phyloP scores from a whole-genome alignment of 768 basidiomycete genomes.

The Phylloporus arenicola region DNA sequence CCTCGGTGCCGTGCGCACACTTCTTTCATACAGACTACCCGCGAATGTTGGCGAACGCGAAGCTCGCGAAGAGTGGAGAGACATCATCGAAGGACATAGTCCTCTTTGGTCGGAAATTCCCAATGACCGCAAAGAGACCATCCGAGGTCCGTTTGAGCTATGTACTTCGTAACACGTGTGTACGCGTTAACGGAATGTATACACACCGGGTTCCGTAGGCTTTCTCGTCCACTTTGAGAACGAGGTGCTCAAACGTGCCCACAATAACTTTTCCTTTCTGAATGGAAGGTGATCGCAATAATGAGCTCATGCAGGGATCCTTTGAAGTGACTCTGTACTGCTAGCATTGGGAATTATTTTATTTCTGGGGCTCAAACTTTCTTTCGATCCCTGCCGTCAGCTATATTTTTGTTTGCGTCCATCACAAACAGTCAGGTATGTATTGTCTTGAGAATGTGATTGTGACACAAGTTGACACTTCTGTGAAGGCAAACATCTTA shows the following conservation, averaged over 20 bases:
- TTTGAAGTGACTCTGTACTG: not conserved
- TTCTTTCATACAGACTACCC: conserved; percentile 80
- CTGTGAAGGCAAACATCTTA: conserved; percentile 63
- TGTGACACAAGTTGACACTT: conserved; percentile 10
- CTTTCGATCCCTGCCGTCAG: conserved; percentile 88
- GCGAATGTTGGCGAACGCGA: conserved; percentile 59
- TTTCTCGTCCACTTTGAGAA: conserved; percentile 92
- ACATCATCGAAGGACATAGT: conserved; percentile 86
- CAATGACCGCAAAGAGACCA: conserved; percentile 83
- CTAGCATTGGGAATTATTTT: conserved; percentile 85
- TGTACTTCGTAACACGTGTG: not conserved
- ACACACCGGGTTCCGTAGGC: conserved; percentile 40
- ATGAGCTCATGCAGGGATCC: not conserved
- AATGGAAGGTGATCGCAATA: conserved; percentile 64
- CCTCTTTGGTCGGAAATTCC: conserved; percentile 81
- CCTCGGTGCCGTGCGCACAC: conserved; percentile 64
- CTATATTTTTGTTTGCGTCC: conserved; percentile 89
- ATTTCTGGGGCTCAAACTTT: conserved; percentile 84
- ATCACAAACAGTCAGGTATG: conserved; percentile 73
- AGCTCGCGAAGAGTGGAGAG: conserved; percentile 86
- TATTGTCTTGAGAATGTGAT: conserved; percentile 8
- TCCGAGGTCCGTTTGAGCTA: conserved; percentile 56
- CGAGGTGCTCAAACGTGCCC: conserved; percentile 80
- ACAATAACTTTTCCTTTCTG: conserved; percentile 90
- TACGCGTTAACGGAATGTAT: not conserved